These are phyloP conservation scores for Nematocida ausubeli DNA, from an alignment of 371 early-diverging fungal genomes.

Conservation along the genomic window DNA sequence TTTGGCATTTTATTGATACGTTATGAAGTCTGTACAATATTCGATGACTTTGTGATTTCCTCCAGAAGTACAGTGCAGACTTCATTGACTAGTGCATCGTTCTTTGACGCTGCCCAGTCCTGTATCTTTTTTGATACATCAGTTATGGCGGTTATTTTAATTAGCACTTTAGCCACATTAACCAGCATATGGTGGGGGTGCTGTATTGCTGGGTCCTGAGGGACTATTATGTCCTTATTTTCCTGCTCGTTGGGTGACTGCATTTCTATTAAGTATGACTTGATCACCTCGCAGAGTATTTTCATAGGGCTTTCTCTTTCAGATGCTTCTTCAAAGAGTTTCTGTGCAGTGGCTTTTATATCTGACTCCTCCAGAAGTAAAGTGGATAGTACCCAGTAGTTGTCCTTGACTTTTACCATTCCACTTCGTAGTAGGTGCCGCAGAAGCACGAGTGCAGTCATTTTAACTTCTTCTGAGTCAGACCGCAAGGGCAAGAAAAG, in stretches of 20 bases:
- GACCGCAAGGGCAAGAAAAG: constrained; percentile 17
- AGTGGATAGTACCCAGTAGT: constrained; percentile 44
- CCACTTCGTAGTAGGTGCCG: constrained; percentile 46
- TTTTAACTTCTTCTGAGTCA: constrained; percentile 13
- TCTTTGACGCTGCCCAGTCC: constrained; percentile 37
- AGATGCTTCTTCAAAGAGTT: constrained; percentile 40
- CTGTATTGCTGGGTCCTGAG: not conserved
- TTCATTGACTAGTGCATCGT: constrained; percentile 4
- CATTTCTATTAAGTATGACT: constrained; percentile 34
- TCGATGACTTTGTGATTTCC: constrained; percentile 2
- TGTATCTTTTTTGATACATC: constrained; percentile 24
- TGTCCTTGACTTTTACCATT: constrained; percentile 46
- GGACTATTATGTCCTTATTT: not conserved
- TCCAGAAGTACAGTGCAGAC: constrained; percentile 5
- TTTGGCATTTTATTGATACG: not conserved
- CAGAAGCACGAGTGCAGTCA: constrained; percentile 39
- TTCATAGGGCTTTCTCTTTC: constrained; percentile 34
- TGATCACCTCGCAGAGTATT: constrained; percentile 46
- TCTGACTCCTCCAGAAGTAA: constrained; percentile 28
- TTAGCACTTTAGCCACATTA: constrained; percentile 10
- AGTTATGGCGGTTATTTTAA: constrained; percentile 6
- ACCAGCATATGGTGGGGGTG: not conserved
- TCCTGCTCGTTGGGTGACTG: not conserved
- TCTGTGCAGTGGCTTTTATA: not conserved
- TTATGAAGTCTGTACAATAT: not conserved